A percentile compares a stretch with the other conserved stretches of the same genome.
These are phyloP conservation scores for Populus davidiana DNA, from an alignment of 345 rosid genomes.

Conservation along the genomic window DNA sequence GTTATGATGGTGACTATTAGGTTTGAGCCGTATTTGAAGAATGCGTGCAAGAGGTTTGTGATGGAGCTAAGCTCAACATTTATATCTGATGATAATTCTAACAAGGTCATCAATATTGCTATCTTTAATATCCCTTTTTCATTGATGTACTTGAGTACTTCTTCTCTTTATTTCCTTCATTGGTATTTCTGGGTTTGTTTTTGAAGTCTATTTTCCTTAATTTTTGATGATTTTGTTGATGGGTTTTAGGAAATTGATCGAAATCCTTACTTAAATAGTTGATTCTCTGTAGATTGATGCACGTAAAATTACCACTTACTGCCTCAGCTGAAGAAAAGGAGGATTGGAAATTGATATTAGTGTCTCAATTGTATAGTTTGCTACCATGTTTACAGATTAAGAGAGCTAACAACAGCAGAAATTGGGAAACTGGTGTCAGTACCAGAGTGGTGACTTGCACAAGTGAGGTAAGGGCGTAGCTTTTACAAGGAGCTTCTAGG, in stretches of 20 bases:
- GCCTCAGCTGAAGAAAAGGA: neutral
- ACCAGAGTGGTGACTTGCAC: constrained; percentile 93
- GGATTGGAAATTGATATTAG: neutral
- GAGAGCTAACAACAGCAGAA: constrained; percentile 81
- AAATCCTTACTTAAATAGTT: neutral
- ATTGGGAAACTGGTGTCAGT: constrained; percentile 88
- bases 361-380: neutral
- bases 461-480: constrained; percentile 96
- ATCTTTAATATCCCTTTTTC: constrained; percentile 79
- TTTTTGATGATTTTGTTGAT: neutral
- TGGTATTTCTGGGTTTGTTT: neutral
- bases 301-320: neutral
- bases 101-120: constrained; percentile 79
- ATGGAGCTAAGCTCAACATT: constrained; percentile 69
- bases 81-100: constrained; percentile 70
- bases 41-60: constrained; percentile 86
- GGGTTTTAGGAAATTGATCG: neutral
- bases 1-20: constrained; percentile 17
- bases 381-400: constrained; percentile 37
- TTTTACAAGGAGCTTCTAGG: constrained; percentile 80
- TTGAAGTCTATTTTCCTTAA: neutral
- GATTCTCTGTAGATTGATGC: neutral
- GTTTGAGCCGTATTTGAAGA: constrained; percentile 81
- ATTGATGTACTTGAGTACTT: constrained; percentile 45
- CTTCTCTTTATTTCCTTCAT: neutral